These are phyloP conservation scores for Chaetomiaceae sp. DNA, from an alignment of 2,329 filamentous ascomycete species.

Conservation along the genomic window DNA sequence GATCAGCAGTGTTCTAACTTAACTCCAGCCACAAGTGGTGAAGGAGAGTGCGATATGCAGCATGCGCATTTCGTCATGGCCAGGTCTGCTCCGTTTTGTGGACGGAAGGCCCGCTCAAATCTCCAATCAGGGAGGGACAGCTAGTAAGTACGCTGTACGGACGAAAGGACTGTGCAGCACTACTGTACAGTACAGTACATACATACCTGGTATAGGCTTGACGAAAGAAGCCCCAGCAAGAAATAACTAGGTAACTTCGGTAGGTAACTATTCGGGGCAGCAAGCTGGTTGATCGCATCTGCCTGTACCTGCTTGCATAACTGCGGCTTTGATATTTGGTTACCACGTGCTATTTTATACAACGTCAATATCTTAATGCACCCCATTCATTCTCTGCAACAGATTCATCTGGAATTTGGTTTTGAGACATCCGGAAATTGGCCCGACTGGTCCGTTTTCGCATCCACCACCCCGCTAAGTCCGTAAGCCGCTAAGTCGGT, in stretches of 20 bases:
- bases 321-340: background rate
- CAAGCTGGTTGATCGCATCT: no score
- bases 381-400: background rate
- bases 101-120: background rate
- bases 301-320: background rate
- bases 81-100: background rate
- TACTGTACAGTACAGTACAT: no score
- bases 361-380: no score
- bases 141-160: no score
- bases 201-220: no score
- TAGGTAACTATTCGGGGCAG: no score
- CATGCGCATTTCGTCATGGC: background rate
- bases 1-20: no score
- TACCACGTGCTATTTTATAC: background rate
- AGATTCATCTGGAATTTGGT: background rate
- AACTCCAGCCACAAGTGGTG: no score
- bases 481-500: background rate
- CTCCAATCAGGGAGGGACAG: no score
- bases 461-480: conserved; percentile 1
- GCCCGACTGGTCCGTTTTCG: background rate
- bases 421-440: background rate
- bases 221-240: no score
- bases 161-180: no score
- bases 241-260: no score
- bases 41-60: background rate